Evolutionary conservation across 371 early-diverging fungal species (phyloP).

Genomic region (Haplosporangium sp.): DNA sequence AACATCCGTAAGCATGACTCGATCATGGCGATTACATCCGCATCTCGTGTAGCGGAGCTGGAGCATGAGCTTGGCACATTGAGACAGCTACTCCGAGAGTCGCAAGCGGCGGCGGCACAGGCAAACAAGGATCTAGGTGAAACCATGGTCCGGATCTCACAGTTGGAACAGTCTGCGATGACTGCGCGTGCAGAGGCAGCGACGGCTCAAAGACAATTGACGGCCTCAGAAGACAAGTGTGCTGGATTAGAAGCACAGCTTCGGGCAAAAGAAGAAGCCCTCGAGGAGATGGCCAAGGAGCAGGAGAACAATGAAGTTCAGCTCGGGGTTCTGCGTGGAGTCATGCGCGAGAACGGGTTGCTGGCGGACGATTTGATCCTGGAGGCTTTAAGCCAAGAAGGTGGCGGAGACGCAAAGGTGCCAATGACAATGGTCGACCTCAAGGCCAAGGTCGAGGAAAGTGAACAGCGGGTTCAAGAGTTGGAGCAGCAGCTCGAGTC

Average conservation of each 20-base stretch:
- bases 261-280: conserved; percentile 61
- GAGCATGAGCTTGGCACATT: conserved; percentile 59
- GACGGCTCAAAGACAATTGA: conserved; percentile 59
- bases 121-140: conserved; percentile 60
- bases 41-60: conserved; percentile 58
- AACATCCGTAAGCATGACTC: conserved; percentile 49
- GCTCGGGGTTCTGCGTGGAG: conserved; percentile 68
- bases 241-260: conserved; percentile 59
- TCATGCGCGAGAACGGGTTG: conserved; percentile 66
- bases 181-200: conserved; percentile 66
- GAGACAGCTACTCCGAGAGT: conserved; percentile 40
- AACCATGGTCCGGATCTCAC: conserved; percentile 63
- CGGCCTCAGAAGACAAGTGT: conserved; percentile 66
- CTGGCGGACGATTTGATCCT: conserved; percentile 49
- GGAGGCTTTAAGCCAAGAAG: conserved; percentile 37
- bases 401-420: conserved; percentile 3
- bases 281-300: conserved; percentile 63
- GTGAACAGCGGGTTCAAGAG: conserved; percentile 26
- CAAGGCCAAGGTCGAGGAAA: conserved; percentile 29
- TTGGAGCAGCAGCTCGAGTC: conserved; percentile 25
- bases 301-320: conserved; percentile 75
- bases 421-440: conserved; percentile 20
- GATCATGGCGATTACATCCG: conserved; percentile 50
- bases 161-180: conserved; percentile 66
- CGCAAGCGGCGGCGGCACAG: conserved; percentile 48